phyloP scores from a whole-genome alignment of 805 yeast species.

The Suhomyces prunicola region DNA sequence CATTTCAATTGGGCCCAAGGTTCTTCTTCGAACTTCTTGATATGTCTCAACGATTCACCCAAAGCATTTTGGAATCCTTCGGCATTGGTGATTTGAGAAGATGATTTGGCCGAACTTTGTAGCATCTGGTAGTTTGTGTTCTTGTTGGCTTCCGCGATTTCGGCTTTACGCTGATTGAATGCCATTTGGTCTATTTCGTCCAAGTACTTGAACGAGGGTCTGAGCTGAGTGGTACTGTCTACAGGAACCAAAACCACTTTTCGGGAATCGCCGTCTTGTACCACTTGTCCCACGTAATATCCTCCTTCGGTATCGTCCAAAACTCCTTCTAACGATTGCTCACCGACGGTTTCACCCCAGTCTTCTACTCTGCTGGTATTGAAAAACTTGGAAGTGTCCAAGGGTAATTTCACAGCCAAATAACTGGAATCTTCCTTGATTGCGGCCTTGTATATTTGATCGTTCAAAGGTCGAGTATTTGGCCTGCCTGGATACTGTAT shows the following conservation, averaged over 20 bases:
- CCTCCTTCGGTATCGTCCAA: slow-evolving; percentile 52
- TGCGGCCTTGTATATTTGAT: slow-evolving; percentile 39
- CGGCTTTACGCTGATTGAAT: slow-evolving; percentile 37
- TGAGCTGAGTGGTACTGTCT: slow-evolving; percentile 65
- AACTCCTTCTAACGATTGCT: slow-evolving; percentile 71
- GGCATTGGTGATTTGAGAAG: slow-evolving; percentile 16
- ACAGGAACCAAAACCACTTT: slow-evolving; percentile 65
- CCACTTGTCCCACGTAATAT: slow-evolving; percentile 32
- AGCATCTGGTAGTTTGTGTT: slow-evolving; percentile 36
- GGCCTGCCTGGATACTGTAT: slow-evolving; percentile 49
- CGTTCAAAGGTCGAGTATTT: slow-evolving; percentile 36
- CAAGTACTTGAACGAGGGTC: slow-evolving; percentile 79
- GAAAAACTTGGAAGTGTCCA: slow-evolving; percentile 64
- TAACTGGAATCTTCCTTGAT: slow-evolving; percentile 61
- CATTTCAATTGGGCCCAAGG: slow-evolving; percentile 35
- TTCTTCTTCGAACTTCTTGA: slow-evolving; percentile 41
- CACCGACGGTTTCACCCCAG: slow-evolving; percentile 58
- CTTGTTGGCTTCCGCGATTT: slow-evolving; percentile 27
- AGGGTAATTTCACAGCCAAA: slow-evolving; percentile 74
- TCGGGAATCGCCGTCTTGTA: slow-evolving; percentile 19
- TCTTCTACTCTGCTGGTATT: slow-evolving; percentile 60
- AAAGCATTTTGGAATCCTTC: slow-evolving; percentile 29
- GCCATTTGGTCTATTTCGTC: slow-evolving; percentile 55
- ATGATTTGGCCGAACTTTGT: slow-evolving; percentile 38
- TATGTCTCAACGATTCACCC: slow-evolving; percentile 39